Evolutionary conservation across 345 rosid species (phyloP), one percentile per base, ranked within the genome.

Genomic region (Alliaria petiolata): DNA sequence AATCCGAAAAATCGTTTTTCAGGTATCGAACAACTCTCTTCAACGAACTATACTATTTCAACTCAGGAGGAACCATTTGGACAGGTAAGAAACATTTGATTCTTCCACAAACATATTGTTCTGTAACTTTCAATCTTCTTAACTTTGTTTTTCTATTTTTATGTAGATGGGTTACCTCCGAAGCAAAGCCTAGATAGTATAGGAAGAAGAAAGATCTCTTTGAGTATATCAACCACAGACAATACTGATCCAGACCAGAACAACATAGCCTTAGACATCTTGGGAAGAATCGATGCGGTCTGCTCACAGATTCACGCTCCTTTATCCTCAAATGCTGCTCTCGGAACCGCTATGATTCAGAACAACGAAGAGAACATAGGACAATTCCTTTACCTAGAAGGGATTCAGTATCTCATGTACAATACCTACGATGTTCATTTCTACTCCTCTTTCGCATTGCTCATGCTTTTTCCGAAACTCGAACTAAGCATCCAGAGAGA

Each of bases 61-160:
- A 89, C 80, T 77, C 99, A 8, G 99, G 99, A 47, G 90, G 99
- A 11, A 87, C 99, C 31, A 72, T 93, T 15, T 93, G 97, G 99
- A 93, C 96, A 74, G 99, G 99, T 89, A 69, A 74, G 33, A 34
- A 4, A 33, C n/a, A n/a, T 47, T 42, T 73, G n/a, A 36, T 56
- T 19, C 19, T 38, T 56, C 59, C 26, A 26, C 4, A 35, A 45
- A n/a, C n/a, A 12, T 12, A 36, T 17, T 11, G 34, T 14, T 30
- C 1, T 38, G 0, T 5, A 43, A 45, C 19, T 70, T 17, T 54
- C 6, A 3, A 13, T 52, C 16, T 35, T 28, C 16, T 14, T 7
- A 69, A 53, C 30, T 1, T 59, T 57, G 14, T 17, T 8, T 22
- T 35, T 34, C 51, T 14, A 8, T 51, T 70, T 77, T 28, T 66